Evolutionary conservation across 2,329 filamentous ascomycete species (phyloP).

Genomic region (Colletotrichum tropicale): DNA sequence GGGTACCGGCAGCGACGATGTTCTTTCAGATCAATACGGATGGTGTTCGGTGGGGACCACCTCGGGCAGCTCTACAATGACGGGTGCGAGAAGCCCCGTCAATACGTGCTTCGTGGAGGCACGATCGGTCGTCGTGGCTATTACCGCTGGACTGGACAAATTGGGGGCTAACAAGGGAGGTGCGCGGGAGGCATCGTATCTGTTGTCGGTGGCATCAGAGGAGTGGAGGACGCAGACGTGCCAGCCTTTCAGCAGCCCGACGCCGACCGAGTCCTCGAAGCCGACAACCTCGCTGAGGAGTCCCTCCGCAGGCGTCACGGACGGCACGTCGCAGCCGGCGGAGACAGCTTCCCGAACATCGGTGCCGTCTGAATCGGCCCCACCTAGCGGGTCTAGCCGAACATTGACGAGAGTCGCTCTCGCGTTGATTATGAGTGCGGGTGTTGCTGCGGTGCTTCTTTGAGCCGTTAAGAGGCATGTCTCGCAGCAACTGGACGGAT

Average conservation of each 20-base stretch:
- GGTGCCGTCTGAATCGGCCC: neutral
- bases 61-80: neutral
- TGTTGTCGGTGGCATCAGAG: neutral
- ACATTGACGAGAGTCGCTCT: neutral
- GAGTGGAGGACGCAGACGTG: neutral
- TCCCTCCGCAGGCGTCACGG: neutral
- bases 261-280: neutral
- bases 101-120: constrained; percentile 2
- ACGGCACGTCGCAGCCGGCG: neutral
- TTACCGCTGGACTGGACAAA: constrained; percentile 10
- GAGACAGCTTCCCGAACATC: neutral
- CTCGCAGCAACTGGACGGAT: neutral
- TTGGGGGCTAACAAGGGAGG: neutral
- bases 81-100: neutral
- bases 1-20: neutral
- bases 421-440: neutral
- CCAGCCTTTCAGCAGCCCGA: neutral
- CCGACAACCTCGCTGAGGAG: neutral
- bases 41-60: constrained; percentile 1
- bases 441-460: neutral
- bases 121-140: neutral
- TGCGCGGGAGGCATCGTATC: neutral
- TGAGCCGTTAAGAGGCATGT: neutral
- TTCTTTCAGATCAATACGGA: neutral
- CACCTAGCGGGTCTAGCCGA: neutral